Base-by-base conservation (phyloP, 2,329 filamentous ascomycete genomes). In the Phyllosticta paracitricarpa region DNA sequence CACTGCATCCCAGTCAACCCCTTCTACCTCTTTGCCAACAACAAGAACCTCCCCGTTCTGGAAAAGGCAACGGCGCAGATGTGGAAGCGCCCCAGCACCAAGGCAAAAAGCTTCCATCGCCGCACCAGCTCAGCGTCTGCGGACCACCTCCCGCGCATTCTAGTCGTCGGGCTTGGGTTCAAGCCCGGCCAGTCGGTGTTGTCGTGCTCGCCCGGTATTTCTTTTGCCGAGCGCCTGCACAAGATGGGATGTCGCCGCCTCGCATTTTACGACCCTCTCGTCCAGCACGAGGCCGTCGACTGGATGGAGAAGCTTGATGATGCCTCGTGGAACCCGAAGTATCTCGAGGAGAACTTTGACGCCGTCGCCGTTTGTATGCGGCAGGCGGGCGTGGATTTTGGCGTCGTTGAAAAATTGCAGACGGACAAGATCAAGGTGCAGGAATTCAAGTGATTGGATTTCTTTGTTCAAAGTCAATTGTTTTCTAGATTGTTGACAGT, bases 1-100 rank as follows among this genome's bases (percentile, higher is more conserved):
- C 81, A 83, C 67, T 83, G 81, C 64, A 83, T 83, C 62, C 81
- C 81, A 0, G 75, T 83, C 63, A 83, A 83, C 62, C 81, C 81
- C 0, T 77, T 77, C 70, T 83, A 83, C 64, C 71, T 83, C 19
- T 70, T 83, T 9, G 75, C 76, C 24, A 81, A 78, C 65, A 77
- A 72, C 64, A 66, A 71, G 14, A 65, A 63, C 3, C 76, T 82
- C 55, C 81, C 81, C 2, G 68, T 83, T 0, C 70, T 82, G 2
- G 66, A 75, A 54, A 68, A 71, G 2, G 79, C 78, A 0, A 75
- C 77, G 0, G 75, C 77, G 57, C 74, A 68, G 54, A 81, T 79
- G 77, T 70, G 71, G 51, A 68, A 70, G 3, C 73, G 79, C 7
- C 80, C 80, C 0, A 70, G 68, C 1, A 55, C 58, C 12, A 58